Percentiles rank a stretch among this genome's conserved stretches.
phyloP scores from a whole-genome alignment of 148 eudicot genomes.

The Diospyros lotus region DNA sequence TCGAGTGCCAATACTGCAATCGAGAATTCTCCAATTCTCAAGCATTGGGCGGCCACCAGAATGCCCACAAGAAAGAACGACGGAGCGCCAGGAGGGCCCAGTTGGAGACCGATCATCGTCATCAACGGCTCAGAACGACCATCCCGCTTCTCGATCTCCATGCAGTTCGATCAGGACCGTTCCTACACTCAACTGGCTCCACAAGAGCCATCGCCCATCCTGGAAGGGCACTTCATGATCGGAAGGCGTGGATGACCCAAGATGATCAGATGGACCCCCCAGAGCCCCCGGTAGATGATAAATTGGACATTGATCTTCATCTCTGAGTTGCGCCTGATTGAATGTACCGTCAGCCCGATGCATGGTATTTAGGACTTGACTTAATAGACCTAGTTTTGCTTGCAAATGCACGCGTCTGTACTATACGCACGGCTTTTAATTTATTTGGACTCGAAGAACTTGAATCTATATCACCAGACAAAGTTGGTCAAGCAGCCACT shows the following conservation, averaged over 20 bases:
- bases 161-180: slow-evolving; percentile 18
- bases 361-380: not conserved
- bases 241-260: not conserved
- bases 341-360: not conserved
- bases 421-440: no score
- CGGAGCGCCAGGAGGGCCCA: slow-evolving; percentile 30
- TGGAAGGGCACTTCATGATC: slow-evolving; percentile 9
- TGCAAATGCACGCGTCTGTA: no score
- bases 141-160: slow-evolving; percentile 18
- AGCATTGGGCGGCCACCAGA: slow-evolving; percentile 51
- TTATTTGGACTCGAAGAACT: no score
- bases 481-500: no score
- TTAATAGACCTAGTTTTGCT: no score
- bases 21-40: slow-evolving; percentile 36
- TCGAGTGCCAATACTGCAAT: slow-evolving; percentile 41
- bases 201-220: not conserved
- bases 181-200: not conserved
- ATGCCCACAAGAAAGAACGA: slow-evolving; percentile 49
- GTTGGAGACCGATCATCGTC: slow-evolving; percentile 15
- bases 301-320: slow-evolving; percentile 44
- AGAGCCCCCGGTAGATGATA: slow-evolving; percentile 9
- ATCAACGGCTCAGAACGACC: slow-evolving; percentile 16
- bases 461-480: no score
- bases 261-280: not conserved
- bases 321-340: slow-evolving; percentile 19